Base-by-base conservation (phyloP, 345 rosid species). In the Lenwebbia sp. region DNA sequence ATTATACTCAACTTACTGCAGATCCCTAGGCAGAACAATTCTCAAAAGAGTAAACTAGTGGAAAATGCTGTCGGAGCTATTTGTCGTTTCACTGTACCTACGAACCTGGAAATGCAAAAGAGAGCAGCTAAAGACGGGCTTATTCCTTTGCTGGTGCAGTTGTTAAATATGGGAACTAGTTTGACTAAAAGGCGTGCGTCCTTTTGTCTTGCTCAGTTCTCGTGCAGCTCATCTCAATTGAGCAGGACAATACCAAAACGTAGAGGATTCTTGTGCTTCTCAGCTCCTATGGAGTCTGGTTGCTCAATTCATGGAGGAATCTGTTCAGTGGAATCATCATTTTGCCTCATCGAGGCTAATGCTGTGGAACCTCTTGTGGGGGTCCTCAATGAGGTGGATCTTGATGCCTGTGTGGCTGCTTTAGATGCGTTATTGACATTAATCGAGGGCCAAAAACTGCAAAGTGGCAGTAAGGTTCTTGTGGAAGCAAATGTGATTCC, bases 301-400 rank as follows among this genome's bases (percentile, higher is more conserved):
- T 94, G 96, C 88, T 56, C 6, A 57, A 87, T 92, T 83, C 96
- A 94, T 81, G 88, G 91, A 57, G 96, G 96, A 83, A 56, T 94
- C 25, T 94, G 96, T 89, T 65, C 91, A 8, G 88, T 92, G 62
- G 88, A 92, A 86, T 89, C 94, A 33, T 93, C 96, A 53, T 94
- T 92, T 89, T 94, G 96, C 90, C 94, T 94, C 58, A 55, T 94
- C 44, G 94, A 93, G 87, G 95, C 96, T 47, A 87, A 90, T 60
- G 94, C 96, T 8, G 88, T 94, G 52, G 83, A 75, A 54, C 93
- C 95, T 6, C 92, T 94, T 74, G 94, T 88, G 54, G 87, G 87
- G 83, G 89, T 92, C 62, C 94, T 94, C 51, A 86, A 87, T 70
- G 94, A 92, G 26, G 82, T 90, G 28, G 93, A 93, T 87, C 89